phyloP scores from a whole-genome alignment of 805 yeast genomes.

The Starmerella geochares region DNA sequence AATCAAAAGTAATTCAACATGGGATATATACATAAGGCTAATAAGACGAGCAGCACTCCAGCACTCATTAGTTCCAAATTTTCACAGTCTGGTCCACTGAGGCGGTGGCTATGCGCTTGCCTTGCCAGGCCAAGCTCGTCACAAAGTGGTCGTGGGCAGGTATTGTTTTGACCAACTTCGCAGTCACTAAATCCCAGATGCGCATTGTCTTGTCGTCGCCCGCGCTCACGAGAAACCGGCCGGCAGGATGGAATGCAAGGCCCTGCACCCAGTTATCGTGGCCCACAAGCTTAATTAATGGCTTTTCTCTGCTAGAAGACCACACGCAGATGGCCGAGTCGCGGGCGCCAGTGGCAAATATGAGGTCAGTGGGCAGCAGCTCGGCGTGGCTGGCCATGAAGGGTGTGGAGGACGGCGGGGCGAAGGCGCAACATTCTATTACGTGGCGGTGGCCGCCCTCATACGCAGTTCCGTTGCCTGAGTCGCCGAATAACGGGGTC shows the following conservation, averaged over 20 bases:
- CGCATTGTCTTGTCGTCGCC: constrained; percentile 70
- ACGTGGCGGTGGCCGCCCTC: constrained; percentile 77
- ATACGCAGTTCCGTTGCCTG: constrained; percentile 37
- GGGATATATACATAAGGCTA: no score
- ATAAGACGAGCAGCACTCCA: no score
- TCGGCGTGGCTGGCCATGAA: constrained; percentile 41
- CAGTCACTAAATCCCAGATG: constrained; percentile 59
- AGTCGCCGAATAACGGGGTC: constrained; percentile 7
- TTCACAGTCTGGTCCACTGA: constrained; percentile 48
- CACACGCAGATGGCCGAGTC: constrained; percentile 67
- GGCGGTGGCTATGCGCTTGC: constrained; percentile 47
- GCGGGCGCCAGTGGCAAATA: constrained; percentile 64
- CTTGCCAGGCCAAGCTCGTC: constrained; percentile 40
- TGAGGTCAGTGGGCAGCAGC: constrained; percentile 23
- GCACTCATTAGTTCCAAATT: constrained; percentile 46
- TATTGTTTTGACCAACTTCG: constrained; percentile 43
- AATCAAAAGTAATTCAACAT: neutral
- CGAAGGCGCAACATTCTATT: constrained; percentile 58
- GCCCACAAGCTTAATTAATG: constrained; percentile 51
- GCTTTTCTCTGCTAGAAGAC: constrained; percentile 44
- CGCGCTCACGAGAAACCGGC: constrained; percentile 55
- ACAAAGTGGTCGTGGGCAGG: constrained; percentile 66
- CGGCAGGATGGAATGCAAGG: constrained; percentile 63
- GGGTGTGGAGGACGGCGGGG: constrained; percentile 45
- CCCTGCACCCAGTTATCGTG: constrained; percentile 83